Evolutionary conservation across 2,329 filamentous ascomycete species (phyloP), one percentile per base, ranked within the genome.

Genomic region (Lachnellula cervina): DNA sequence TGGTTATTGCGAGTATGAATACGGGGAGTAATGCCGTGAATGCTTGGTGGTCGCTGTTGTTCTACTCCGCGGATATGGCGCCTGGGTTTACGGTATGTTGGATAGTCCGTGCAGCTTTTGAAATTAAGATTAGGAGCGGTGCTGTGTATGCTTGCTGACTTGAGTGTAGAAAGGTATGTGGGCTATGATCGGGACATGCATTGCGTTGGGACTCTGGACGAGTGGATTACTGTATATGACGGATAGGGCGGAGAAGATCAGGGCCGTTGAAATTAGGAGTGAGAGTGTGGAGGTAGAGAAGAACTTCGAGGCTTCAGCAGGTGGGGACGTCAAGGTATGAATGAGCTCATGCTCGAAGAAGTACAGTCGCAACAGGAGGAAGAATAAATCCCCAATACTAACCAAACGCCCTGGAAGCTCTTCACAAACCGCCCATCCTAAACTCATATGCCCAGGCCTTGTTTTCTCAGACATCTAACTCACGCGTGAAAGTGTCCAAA

Each of bases 1-100:
- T 89, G 1, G 86, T 89, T 0, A 79, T 90, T 37, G 86, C 86
- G 0, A 81, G 82, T 13, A 90, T 90, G 87, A 89, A 89, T 57
- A 71, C 85, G 62, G 82, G 82, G 1, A 87, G 77, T 64, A 87
- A 86, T 64, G 81, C 83, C 0, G 75, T 89, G 5, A 88, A 89
- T 63, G 82, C 84, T 0, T 89, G 85, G 85, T 89, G 87, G 87
- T 82, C 78, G 57, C 81, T 89, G 42, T 62, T 89, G 0, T 89
- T 90, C 59, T 89, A 89, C 63, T 80, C 82, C 0, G 86, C 85
- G 1, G 77, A 80, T 2, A 79, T 81, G 68, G 87, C 86, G 3
- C 87, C 86, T 0, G 68, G 75, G n/a, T 68, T 68, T 48, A 66
- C 58, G 17, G 64, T 64, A 64, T 48, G 58, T 60, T 38, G 37